Conservation (phyloP, 2,329 filamentous ascomycete genomes). For the Penicillium janthinellum region DNA sequence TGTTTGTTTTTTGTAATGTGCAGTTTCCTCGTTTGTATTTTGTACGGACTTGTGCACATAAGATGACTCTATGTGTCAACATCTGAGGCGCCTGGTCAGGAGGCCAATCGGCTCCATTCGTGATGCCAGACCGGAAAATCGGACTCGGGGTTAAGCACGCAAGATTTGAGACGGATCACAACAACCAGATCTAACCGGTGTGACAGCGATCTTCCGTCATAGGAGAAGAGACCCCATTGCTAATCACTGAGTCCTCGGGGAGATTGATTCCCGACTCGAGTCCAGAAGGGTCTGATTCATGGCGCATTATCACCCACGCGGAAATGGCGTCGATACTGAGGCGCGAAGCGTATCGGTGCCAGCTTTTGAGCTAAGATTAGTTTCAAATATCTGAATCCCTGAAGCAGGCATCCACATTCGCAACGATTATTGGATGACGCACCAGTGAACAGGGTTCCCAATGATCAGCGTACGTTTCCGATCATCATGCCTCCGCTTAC, state of each 20-base stretch:
- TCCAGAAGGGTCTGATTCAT: neutral
- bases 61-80: neutral
- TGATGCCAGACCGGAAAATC: neutral
- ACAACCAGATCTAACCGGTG: neutral
- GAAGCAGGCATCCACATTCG: neutral
- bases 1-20: neutral
- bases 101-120: neutral
- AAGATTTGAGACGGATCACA: neutral
- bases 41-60: neutral
- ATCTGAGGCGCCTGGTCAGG: too few relatives aligned
- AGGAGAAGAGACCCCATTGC: neutral
- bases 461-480: neutral
- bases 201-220: too few relatives aligned
- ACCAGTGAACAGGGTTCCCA: neutral
- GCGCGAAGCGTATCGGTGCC: neutral
- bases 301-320: neutral
- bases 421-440: neutral
- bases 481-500: constrained; percentile 3
- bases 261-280: neutral
- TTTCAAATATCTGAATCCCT: neutral
- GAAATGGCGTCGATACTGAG: neutral
- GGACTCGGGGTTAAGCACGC: neutral
- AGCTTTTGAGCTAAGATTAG: neutral
- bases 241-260: neutral
- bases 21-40: neutral